These are phyloP conservation scores for Candida arabinofermentans DNA, from an alignment of 805 yeast genomes.

Conservation along the genomic window DNA sequence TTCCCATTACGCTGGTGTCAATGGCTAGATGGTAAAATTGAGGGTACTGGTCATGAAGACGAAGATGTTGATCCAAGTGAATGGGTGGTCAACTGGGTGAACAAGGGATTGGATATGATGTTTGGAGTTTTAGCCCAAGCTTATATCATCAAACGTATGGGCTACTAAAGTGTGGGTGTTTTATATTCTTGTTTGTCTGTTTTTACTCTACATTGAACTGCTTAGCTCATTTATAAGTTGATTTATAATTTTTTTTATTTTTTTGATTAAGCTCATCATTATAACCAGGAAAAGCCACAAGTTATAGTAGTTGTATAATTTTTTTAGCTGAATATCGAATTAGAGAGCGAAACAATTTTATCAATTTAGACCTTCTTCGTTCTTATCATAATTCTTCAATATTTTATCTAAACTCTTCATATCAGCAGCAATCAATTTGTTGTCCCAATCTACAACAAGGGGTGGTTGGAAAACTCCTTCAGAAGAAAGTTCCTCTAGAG, in stretches of 20 bases:
- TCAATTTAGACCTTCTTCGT: conserved; percentile 15
- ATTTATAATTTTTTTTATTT: background rate
- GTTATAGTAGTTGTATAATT: too few species aligned
- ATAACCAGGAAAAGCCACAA: too few species aligned
- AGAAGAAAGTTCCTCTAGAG: conserved; percentile 17
- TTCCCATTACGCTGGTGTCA: conserved; percentile 87
- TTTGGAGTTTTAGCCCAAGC: conserved; percentile 88
- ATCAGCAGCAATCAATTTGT: conserved; percentile 49
- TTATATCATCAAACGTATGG: conserved; percentile 90
- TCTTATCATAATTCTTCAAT: conserved; percentile 34
- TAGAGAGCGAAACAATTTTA: background rate
- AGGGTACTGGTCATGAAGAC: conserved; percentile 14
- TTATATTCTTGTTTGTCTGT: background rate
- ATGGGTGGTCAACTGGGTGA: conserved; percentile 79
- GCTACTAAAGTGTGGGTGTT: conserved; percentile 36
- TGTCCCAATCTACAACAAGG: conserved; percentile 60
- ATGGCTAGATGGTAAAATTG: conserved; percentile 66
- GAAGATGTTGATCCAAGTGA: conserved; percentile 64
- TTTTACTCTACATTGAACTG: background rate
- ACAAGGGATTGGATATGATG: conserved; percentile 70
- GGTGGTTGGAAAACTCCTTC: conserved; percentile 38
- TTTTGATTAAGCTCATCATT: too few species aligned
- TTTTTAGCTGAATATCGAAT: too few species aligned
- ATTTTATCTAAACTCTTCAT: conserved; percentile 40
- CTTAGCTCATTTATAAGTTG: background rate